These are phyloP conservation scores for Penicillium daleae DNA, from an alignment of 495 filamentous ascomycete species.

Conservation along the genomic window DNA sequence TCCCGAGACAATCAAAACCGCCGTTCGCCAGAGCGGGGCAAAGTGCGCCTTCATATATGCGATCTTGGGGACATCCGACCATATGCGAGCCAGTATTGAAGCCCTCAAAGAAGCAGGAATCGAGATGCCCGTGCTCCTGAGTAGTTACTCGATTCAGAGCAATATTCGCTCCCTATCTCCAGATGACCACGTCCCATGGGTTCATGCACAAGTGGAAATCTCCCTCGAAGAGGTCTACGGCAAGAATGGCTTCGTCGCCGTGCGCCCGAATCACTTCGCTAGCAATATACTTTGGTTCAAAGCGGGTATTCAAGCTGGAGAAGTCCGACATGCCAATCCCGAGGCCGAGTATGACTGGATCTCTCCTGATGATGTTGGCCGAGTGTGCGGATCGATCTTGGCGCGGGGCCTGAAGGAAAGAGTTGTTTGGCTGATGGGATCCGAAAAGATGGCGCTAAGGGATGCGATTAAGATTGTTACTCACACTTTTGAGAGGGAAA, in stretches of 20 bases:
- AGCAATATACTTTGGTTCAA: conserved; percentile 11
- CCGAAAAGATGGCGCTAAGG: background rate
- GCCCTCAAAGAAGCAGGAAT: conserved; percentile 11
- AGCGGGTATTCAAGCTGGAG: background rate
- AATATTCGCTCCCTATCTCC: conserved; percentile 5
- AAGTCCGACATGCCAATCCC: conserved; percentile 4
- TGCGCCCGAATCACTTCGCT: conserved; percentile 4
- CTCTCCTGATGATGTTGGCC: conserved; percentile 9
- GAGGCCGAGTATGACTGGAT: conserved; percentile 15
- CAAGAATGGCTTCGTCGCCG: background rate
- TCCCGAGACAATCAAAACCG: conserved; percentile 20
- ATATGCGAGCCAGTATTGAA: background rate
- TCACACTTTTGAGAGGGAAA: background rate
- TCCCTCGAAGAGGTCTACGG: conserved; percentile 17
- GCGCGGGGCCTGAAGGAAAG: background rate
- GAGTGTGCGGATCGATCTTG: conserved; percentile 1
- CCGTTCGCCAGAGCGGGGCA: conserved; percentile 18
- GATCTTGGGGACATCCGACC: background rate
- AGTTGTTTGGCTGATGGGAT: background rate
- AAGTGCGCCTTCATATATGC: conserved; percentile 26
- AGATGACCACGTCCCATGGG: conserved; percentile 9
- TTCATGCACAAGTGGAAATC: conserved; percentile 15
- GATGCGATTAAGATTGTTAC: background rate
- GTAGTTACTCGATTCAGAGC: conserved; percentile 10
- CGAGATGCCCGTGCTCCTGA: conserved; percentile 11